Percentiles rank a stretch among this genome's conserved stretches.
Evolutionary conservation across 805 yeast genomes (phyloP).

Genomic region (Sungouiozyma intestinalis): DNA sequence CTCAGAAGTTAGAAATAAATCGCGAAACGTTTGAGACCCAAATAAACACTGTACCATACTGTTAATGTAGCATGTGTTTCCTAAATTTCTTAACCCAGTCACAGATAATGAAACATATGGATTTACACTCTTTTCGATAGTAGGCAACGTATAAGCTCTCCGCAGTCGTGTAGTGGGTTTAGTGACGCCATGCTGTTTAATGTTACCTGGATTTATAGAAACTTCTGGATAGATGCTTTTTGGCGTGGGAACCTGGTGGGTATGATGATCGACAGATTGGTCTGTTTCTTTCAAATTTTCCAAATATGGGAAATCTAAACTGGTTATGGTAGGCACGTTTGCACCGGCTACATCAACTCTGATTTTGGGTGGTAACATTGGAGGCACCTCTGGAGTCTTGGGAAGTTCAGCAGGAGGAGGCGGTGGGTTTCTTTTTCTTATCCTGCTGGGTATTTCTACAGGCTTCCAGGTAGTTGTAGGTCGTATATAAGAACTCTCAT

Average conservation of each 20-base stretch:
- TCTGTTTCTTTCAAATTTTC: neutral
- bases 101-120: constrained; percentile 36
- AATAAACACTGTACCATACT: constrained; percentile 63
- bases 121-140: constrained; percentile 30
- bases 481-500: constrained; percentile 4
- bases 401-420: constrained; percentile 24
- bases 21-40: constrained; percentile 40
- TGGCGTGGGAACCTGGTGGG: neutral
- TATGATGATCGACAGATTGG: neutral
- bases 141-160: constrained; percentile 25
- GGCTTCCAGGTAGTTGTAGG: constrained; percentile 15
- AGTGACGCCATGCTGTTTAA: neutral
- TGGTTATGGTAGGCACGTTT: neutral
- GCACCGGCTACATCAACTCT: neutral
- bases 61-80: constrained; percentile 69
- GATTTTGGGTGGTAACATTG: constrained; percentile 5
- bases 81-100: constrained; percentile 57
- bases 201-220: neutral
- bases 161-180: neutral
- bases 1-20: constrained; percentile 37
- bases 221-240: neutral
- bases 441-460: constrained; percentile 19
- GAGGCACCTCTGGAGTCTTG: constrained; percentile 7
- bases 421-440: constrained; percentile 20
- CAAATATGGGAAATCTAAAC: neutral